Evolutionary conservation across 345 rosid species (phyloP).

Genomic region (Melaleuca alternifolia): DNA sequence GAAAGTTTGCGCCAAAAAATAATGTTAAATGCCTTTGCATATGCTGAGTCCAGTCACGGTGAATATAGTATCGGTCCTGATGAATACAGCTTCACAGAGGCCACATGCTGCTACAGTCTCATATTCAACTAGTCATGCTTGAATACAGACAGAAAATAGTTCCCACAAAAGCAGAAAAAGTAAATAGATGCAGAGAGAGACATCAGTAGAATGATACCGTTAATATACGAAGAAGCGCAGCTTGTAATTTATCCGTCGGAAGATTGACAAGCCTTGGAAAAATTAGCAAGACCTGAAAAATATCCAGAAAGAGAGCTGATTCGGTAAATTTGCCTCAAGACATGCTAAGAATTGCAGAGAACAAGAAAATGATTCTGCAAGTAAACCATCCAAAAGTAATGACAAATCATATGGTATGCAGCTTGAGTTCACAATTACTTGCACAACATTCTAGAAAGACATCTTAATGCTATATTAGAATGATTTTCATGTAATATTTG

Average conservation of each 20-base stretch:
- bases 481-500: neutral
- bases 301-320: neutral
- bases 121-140: neutral
- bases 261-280: slow-evolving; percentile 80
- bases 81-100: neutral
- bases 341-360: neutral
- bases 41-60: neutral
- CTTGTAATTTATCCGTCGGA: slow-evolving; percentile 70
- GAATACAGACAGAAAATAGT: neutral
- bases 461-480: neutral
- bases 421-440: neutral
- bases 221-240: slow-evolving; percentile 57
- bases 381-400: neutral
- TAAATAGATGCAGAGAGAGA: neutral
- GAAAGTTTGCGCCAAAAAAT: neutral
- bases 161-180: neutral
- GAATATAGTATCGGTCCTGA: neutral
- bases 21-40: neutral
- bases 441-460: neutral
- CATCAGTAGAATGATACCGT: slow-evolving; percentile 40
- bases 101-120: neutral
- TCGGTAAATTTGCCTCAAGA: neutral
- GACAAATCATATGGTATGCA: neutral
- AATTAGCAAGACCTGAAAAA: slow-evolving; percentile 35
- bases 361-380: neutral